A percentile compares a stretch with the other conserved stretches of the same genome.
phyloP scores from a whole-genome alignment of 352 stramenopile species.

The Pythium dissimile region DNA sequence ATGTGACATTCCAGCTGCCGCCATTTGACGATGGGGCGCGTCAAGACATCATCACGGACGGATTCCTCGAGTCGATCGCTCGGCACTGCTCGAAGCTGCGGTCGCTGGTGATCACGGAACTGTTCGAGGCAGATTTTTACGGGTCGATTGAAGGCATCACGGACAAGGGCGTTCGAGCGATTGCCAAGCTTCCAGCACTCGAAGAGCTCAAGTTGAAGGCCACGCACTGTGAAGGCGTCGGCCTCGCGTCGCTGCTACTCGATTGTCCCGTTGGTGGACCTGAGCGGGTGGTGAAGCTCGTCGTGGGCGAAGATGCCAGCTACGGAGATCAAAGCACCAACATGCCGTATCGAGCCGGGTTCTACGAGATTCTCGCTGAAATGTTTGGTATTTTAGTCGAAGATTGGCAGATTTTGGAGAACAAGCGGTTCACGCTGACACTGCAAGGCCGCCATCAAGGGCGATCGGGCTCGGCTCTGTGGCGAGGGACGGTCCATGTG shows the following conservation, averaged over 20 bases:
- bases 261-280: not conserved
- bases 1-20: conserved; percentile 16
- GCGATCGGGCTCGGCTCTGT: not conserved
- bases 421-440: conserved; percentile 11
- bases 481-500: conserved; percentile 2
- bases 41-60: conserved; percentile 14
- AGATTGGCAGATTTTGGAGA: not conserved
- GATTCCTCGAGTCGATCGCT: conserved; percentile 6
- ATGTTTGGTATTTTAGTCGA: conserved; percentile 6
- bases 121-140: conserved; percentile 18
- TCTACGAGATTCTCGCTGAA: conserved; percentile 17
- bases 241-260: conserved; percentile 1
- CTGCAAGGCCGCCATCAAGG: conserved; percentile 9
- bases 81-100: conserved; percentile 8
- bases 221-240: conserved; percentile 8
- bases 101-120: conserved; percentile 13
- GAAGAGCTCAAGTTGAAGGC: conserved; percentile 11
- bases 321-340: not conserved
- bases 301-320: conserved; percentile 8
- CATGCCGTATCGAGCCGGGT: conserved; percentile 2
- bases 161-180: conserved; percentile 6
- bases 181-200: conserved; percentile 2
- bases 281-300: conserved; percentile 7
- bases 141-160: conserved; percentile 18
- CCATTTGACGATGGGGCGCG: conserved; percentile 15